A percentile compares a stretch with the other conserved stretches of the same genome.
phyloP scores from a whole-genome alignment of 768 basidiomycete species.

The Leccinum sublutescens region DNA sequence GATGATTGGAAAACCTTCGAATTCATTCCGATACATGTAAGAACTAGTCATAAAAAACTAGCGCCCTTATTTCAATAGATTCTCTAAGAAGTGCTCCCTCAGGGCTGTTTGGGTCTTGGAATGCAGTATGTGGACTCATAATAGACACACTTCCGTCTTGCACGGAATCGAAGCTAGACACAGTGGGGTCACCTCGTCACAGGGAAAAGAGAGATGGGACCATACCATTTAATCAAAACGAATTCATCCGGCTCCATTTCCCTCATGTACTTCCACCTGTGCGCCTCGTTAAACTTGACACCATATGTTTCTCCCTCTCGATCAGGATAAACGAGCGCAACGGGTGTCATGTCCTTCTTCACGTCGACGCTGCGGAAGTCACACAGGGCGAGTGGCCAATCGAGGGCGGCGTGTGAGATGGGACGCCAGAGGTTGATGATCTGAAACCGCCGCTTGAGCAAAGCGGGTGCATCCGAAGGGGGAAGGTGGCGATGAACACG shows the following conservation, averaged over 20 bases:
- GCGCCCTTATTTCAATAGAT: constrained; percentile 36
- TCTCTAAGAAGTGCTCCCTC: constrained; percentile 30
- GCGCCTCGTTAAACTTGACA: constrained; percentile 36
- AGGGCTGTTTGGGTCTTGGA: constrained; percentile 35
- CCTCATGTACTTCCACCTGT: constrained; percentile 46
- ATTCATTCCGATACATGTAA: background rate
- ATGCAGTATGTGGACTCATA: constrained; percentile 35
- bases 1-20: too few relatives aligned
- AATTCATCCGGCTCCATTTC: constrained; percentile 46
- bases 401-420: constrained; percentile 33
- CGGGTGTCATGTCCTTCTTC: background rate
- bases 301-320: constrained; percentile 43
- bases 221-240: constrained; percentile 49
- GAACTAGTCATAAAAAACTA: constrained; percentile 28
- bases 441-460: constrained; percentile 47
- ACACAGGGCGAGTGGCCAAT: background rate
- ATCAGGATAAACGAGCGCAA: constrained; percentile 12
- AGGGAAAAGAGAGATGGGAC: background rate
- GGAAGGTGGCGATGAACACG: constrained; percentile 47
- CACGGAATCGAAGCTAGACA: constrained; percentile 33
- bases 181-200: background rate
- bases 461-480: constrained; percentile 35
- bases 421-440: constrained; percentile 58
- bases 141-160: constrained; percentile 35
- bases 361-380: background rate